phyloP scores from a whole-genome alignment of 257 asterid species.

The Nicotiana knightiana region DNA sequence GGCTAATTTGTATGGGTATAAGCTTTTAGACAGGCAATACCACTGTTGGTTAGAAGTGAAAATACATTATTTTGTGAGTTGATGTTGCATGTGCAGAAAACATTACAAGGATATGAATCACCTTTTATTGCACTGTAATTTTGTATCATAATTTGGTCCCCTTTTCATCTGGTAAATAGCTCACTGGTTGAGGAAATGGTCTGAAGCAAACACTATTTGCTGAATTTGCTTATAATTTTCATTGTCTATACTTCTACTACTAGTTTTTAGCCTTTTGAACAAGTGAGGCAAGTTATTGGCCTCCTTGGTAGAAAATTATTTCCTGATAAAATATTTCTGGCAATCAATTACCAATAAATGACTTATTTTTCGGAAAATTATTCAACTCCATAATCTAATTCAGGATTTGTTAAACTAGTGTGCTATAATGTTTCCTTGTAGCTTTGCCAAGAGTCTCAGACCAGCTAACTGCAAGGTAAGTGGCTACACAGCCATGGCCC shows the following conservation, averaged over 20 bases:
- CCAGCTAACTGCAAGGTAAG: not conserved
- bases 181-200: not conserved
- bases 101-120: not conserved
- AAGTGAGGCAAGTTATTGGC: not conserved
- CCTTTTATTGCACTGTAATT: not conserved
- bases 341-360: not conserved
- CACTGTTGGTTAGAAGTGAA: not conserved
- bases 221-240: not conserved
- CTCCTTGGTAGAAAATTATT: not conserved
- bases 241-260: not conserved
- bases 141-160: not conserved
- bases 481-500: not conserved
- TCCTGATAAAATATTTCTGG: not conserved
- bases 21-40: not conserved
- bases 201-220: not conserved
- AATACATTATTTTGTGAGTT: not conserved
- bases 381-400: not conserved
- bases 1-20: not conserved
- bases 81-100: not conserved
- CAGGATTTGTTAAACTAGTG: not conserved
- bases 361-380: not conserved
- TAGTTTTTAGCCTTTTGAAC: not conserved
- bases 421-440: not conserved
- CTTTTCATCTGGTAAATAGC: not conserved
- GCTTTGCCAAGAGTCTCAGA: not conserved